Percentiles rank a stretch among this genome's conserved stretches.
Evolutionary conservation across 1,284 basidiomycete genomes (phyloP).

Genomic region (Hymenochaete sp.): DNA sequence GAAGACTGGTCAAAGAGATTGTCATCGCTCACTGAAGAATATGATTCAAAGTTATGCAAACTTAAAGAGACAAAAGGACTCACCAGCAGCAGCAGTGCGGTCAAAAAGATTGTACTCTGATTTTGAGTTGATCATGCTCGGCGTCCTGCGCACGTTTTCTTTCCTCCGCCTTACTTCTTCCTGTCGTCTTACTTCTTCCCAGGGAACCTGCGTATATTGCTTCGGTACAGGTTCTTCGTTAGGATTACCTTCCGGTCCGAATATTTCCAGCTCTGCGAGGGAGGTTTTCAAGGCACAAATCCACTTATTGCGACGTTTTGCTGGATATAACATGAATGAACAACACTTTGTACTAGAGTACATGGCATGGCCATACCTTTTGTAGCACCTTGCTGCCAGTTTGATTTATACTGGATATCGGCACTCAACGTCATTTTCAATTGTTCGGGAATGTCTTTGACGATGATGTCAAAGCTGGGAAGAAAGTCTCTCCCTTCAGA

Average conservation of each 20-base stretch:
- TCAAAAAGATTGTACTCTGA: constrained; percentile 15
- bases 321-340: constrained; percentile 27
- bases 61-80: neutral
- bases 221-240: constrained; percentile 41
- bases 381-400: constrained; percentile 75
- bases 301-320: constrained; percentile 84
- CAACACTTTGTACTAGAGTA: constrained; percentile 1
- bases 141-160: constrained; percentile 1
- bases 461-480: constrained; percentile 62
- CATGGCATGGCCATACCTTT: constrained; percentile 39
- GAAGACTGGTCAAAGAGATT: constrained; percentile 12
- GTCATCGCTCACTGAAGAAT: constrained; percentile 3
- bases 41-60: neutral
- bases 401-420: constrained; percentile 88
- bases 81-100: constrained; percentile 11
- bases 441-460: constrained; percentile 76
- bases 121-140: constrained; percentile 18
- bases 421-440: constrained; percentile 71
- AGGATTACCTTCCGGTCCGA: constrained; percentile 67
- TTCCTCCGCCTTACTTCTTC: constrained; percentile 33
- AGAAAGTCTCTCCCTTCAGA: constrained; percentile 64
- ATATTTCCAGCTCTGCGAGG: constrained; percentile 65
- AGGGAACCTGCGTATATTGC: constrained; percentile 66
- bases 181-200: constrained; percentile 39
- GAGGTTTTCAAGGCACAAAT: constrained; percentile 76